phyloP scores from a whole-genome alignment of 176 grass and related monocot species.

The Musa schizocarpa region DNA sequence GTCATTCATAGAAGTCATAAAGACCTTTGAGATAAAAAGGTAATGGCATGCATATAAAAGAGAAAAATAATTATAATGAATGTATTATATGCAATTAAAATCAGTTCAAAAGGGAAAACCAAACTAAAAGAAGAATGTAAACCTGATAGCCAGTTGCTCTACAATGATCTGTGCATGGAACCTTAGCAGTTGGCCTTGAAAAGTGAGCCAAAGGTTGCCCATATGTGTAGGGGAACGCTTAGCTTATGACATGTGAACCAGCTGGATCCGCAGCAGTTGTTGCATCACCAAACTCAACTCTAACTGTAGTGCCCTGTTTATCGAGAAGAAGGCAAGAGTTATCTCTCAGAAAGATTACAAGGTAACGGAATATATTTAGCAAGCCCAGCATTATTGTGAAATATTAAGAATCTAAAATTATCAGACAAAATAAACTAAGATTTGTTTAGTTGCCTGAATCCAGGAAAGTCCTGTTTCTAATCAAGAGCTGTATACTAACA shows the following conservation, averaged over 20 bases:
- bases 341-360: conserved; percentile 1
- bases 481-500: neutral
- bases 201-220: conserved; percentile 83
- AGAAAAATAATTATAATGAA: neutral
- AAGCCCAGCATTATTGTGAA: neutral
- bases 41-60: neutral
- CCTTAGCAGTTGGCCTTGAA: conserved; percentile 61
- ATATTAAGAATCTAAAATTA: neutral
- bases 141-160: conserved; percentile 71
- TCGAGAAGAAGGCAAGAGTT: conserved; percentile 3
- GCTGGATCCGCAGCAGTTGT: conserved; percentile 75
- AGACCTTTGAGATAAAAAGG: neutral
- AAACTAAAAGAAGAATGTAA: neutral
- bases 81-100: neutral
- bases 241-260: conserved; percentile 82
- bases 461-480: too few relatives aligned
- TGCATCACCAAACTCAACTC: conserved; percentile 77
- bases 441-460: too few relatives aligned
- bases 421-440: too few relatives aligned
- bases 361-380: conserved; percentile 2
- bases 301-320: conserved; percentile 82
- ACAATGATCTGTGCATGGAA: conserved; percentile 68
- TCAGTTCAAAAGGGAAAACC: neutral
- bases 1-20: neutral
- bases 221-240: conserved; percentile 70